phyloP scores from a whole-genome alignment of 345 rosid genomes.

The Eucalyptus melliodora region DNA sequence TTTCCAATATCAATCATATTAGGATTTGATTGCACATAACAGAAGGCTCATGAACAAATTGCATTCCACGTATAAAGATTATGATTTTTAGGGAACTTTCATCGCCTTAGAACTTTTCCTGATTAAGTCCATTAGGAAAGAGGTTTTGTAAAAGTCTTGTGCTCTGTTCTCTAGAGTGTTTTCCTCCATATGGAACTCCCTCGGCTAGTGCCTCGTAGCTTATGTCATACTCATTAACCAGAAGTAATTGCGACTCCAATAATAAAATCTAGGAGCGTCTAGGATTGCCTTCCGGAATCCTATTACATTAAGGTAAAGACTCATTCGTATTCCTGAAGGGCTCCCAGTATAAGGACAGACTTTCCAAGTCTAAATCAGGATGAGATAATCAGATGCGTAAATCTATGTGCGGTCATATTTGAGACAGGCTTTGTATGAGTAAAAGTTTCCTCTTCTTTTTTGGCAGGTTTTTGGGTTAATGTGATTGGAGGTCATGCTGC shows the following conservation, averaged over 20 bases:
- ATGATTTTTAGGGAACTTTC: neutral
- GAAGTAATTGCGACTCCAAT: no score
- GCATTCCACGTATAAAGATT: neutral
- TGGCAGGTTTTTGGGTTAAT: neutral
- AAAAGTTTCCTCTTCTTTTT: neutral
- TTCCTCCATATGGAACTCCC: neutral
- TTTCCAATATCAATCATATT: neutral
- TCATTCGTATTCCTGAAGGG: neutral
- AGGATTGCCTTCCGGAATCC: neutral
- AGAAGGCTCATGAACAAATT: neutral
- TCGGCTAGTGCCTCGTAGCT: neutral
- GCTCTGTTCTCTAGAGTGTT: neutral
- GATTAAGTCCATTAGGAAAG: neutral
- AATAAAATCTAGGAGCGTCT: neutral
- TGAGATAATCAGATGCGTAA: neutral
- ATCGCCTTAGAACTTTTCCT: neutral
- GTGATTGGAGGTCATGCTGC: neutral
- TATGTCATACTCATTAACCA: no score
- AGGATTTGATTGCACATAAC: neutral
- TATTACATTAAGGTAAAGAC: neutral
- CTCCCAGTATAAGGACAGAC: neutral
- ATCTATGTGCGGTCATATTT: neutral
- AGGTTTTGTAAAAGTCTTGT: neutral
- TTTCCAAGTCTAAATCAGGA: neutral
- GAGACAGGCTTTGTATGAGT: neutral